Conservation (phyloP, 2,329 filamentous ascomycete genomes). For the Alternaria arborescens region DNA sequence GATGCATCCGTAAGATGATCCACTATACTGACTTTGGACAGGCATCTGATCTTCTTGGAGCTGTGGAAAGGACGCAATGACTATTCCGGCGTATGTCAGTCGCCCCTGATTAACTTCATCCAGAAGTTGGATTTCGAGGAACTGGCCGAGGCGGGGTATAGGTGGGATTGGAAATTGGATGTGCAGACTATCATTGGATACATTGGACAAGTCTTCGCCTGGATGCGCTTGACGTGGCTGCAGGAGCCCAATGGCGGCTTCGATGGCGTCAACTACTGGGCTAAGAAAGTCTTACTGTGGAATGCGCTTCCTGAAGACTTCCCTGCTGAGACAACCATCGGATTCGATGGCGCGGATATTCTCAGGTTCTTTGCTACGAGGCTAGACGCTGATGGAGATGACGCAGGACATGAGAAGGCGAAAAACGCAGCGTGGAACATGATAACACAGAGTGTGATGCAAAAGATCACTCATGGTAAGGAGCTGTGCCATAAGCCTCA, state of each 20-base stretch:
- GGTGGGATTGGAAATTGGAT: constrained; percentile 48
- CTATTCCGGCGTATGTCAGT: constrained; percentile 26
- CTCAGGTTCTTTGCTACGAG: constrained; percentile 37
- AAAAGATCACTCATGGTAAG: constrained; percentile 52
- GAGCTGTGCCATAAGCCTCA: constrained; percentile 32
- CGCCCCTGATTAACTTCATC: constrained; percentile 38
- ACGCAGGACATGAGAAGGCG: constrained; percentile 39
- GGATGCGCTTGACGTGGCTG: constrained; percentile 45
- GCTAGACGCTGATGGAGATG: constrained; percentile 33
- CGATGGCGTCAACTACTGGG: constrained; percentile 42
- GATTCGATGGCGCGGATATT: constrained; percentile 36
- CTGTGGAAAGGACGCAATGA: constrained; percentile 34
- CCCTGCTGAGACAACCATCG: constrained; percentile 35
- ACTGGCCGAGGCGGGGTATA: constrained; percentile 30
- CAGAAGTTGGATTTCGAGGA: constrained; percentile 35
- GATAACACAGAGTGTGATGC: constrained; percentile 43
- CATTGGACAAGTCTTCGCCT: constrained; percentile 52
- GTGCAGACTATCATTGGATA: constrained; percentile 49
- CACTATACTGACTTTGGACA: constrained; percentile 7
- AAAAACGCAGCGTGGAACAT: constrained; percentile 40
- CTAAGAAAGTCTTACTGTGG: constrained; percentile 39
- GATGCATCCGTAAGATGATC: background rate
- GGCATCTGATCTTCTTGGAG: constrained; percentile 39
- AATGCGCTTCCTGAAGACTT: constrained; percentile 35
- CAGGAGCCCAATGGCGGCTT: constrained; percentile 45